These are phyloP conservation scores for Aureobasidium melanogenum DNA, from an alignment of 2,329 filamentous ascomycete genomes.

Conservation along the genomic window DNA sequence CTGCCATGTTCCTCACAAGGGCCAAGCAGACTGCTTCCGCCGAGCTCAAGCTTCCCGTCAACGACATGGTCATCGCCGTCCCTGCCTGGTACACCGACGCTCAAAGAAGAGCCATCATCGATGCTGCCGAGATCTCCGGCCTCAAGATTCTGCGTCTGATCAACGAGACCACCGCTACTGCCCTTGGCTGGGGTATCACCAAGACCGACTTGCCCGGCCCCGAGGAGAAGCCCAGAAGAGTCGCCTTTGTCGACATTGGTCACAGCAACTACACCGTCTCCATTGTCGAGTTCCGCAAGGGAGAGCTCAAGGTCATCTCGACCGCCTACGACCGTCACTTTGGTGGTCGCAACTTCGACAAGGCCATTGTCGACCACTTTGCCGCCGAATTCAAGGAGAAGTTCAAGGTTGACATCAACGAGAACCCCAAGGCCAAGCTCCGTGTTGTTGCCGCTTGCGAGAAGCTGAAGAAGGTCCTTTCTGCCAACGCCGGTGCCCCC, in stretches of 20 bases:
- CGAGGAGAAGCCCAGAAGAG: slow-evolving; percentile 86
- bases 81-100: slow-evolving; percentile 95
- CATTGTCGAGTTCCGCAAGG: slow-evolving; percentile 94
- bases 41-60: slow-evolving; percentile 85
- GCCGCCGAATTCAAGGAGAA: slow-evolving; percentile 94
- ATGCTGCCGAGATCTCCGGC: slow-evolving; percentile 87
- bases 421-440: slow-evolving; percentile 80
- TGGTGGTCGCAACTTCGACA: slow-evolving; percentile 94
- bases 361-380: slow-evolving; percentile 89
- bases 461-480: slow-evolving; percentile 97
- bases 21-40: slow-evolving; percentile 78
- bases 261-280: slow-evolving; percentile 94
- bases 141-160: slow-evolving; percentile 88
- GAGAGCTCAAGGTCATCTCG: slow-evolving; percentile 86
- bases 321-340: slow-evolving; percentile 94
- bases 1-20: slow-evolving; percentile 93
- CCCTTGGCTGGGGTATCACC: slow-evolving; percentile 94
- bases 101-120: slow-evolving; percentile 80
- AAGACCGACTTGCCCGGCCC: slow-evolving; percentile 83
- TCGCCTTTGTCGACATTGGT: slow-evolving; percentile 89
- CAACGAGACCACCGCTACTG: slow-evolving; percentile 95
- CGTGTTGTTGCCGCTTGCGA: slow-evolving; percentile 83
- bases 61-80: slow-evolving; percentile 87
- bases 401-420: slow-evolving; percentile 92
- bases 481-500: slow-evolving; percentile 84